Conservation (phyloP, 129 eudicot species). For the sunflower (Helianthus annuus) region HanXRQr2.0-SUNRISE NC_035435.2:169698272-169698771, state of each 20-base stretch:
- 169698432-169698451: not conserved
- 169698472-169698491: conserved; percentile 74
- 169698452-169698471: conserved; percentile 20
- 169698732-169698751: conserved; percentile 73
- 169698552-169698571: conserved; percentile 39
- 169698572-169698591: conserved; percentile 1
- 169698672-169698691: conserved; percentile 91
- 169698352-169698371: no score
- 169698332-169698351: not conserved
- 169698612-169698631: conserved; percentile 23
- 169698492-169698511: conserved; percentile 66
- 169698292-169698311: not conserved
- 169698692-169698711: conserved; percentile 75
- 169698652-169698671: conserved; percentile 74
- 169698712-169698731: conserved; percentile 67
- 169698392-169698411: not conserved
- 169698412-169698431: conserved; percentile 2
- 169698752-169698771: conserved; percentile 76
- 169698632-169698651: conserved; percentile 9
- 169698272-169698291: not conserved
- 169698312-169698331: not conserved
- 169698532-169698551: conserved; percentile 93
- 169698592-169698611: not conserved
- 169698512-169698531: conserved; percentile 79
- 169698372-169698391: no score